Conservation (phyloP, 148 eudicot genomes). For the Nepenthes gracilis region DNA sequence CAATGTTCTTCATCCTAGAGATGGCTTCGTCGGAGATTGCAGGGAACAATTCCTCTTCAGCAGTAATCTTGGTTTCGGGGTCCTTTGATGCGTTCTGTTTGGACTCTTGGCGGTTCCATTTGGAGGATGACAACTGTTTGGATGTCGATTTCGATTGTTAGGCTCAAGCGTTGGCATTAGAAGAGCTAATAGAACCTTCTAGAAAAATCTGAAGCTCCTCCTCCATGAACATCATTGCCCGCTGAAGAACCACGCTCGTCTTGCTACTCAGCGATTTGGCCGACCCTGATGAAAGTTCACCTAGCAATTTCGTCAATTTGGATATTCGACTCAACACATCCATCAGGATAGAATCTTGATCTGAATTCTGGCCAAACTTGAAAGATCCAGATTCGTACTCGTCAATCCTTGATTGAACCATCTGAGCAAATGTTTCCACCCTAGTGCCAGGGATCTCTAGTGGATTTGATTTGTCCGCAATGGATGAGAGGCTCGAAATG, state of each 20-base stretch:
- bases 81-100: neutral
- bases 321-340: slow-evolving; percentile 1
- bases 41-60: slow-evolving; percentile 16
- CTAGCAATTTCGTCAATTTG: neutral
- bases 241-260: neutral
- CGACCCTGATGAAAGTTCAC: neutral
- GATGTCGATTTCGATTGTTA: neutral
- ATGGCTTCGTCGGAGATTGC: slow-evolving; percentile 11
- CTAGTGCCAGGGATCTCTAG: no score
- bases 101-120: neutral
- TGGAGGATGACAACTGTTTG: neutral
- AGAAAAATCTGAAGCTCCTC: slow-evolving; percentile 2
- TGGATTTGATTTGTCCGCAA: no score
- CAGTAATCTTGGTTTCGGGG: neutral
- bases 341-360: neutral
- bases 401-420: slow-evolving; percentile 8
- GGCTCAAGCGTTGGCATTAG: neutral
- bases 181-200: slow-evolving; percentile 13
- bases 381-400: neutral
- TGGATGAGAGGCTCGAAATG: no score
- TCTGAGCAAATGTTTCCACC: no score
- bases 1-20: slow-evolving; percentile 15
- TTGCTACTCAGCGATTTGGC: neutral
- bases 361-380: neutral
- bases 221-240: slow-evolving; percentile 4